These are phyloP conservation scores for Mucor sp. DNA, from an alignment of 371 early-diverging fungal genomes.

Conservation along the genomic window DNA sequence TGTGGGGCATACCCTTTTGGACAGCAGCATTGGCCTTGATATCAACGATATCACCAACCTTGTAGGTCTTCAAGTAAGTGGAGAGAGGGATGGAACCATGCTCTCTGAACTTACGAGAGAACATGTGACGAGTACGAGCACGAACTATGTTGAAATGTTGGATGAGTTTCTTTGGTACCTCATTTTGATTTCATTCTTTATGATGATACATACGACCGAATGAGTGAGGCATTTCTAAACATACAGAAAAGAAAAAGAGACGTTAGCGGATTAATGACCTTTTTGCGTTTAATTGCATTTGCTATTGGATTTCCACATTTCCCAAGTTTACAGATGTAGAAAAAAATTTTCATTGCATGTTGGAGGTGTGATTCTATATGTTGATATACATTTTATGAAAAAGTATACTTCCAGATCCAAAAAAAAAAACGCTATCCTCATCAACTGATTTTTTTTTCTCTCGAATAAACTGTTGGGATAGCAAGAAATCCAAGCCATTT, in stretches of 20 bases:
- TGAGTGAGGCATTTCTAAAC: constrained; percentile 81
- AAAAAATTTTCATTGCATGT: not conserved
- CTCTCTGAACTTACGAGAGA: constrained; percentile 94
- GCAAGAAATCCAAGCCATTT: not conserved
- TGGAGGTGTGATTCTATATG: too few relatives aligned
- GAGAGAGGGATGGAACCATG: constrained; percentile 91
- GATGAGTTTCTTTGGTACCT: not conserved
- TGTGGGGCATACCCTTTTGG: constrained; percentile 99
- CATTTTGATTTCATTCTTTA: not conserved
- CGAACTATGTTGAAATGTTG: constrained; percentile 7
- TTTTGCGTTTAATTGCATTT: not conserved
- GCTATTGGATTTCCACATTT: not conserved
- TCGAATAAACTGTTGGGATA: not conserved
- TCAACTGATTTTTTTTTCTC: not conserved
- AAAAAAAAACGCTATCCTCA: not conserved
- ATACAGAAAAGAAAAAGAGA: not conserved
- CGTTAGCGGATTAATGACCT: not conserved
- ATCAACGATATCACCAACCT: constrained; percentile 71
- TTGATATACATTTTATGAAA: too few relatives aligned
- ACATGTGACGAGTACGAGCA: constrained; percentile 96
- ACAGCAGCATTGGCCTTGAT: constrained; percentile 70
- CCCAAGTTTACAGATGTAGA: not conserved
- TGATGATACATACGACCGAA: constrained; percentile 66
- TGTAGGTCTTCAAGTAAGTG: constrained; percentile 96
- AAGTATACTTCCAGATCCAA: not conserved